Conservation (phyloP, 2,329 filamentous ascomycete genomes). For the Xylariaceae sp. region DNA sequence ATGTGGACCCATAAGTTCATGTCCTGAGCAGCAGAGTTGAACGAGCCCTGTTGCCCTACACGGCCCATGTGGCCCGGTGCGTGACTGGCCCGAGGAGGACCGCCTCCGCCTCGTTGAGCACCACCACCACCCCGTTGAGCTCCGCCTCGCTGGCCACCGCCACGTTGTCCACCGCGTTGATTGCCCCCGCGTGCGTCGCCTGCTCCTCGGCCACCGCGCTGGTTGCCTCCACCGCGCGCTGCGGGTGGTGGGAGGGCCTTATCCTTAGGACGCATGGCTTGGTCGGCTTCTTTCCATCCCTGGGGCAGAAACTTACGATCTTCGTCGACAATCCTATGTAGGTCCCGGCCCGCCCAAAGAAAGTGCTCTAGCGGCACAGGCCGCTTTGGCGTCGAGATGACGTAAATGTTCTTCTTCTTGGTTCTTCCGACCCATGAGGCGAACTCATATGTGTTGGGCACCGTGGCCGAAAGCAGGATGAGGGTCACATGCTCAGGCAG, state of each 20-base stretch:
- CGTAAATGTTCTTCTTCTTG: constrained; percentile 98
- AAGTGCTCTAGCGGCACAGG: constrained; percentile 95
- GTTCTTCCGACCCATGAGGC: constrained; percentile 97
- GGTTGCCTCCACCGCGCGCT: constrained; percentile 44
- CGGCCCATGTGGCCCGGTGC: constrained; percentile 81
- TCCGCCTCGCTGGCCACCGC: constrained; percentile 45
- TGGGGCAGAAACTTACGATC: constrained; percentile 85
- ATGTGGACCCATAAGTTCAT: constrained; percentile 96
- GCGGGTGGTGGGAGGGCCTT: constrained; percentile 47
- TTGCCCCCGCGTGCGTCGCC: constrained; percentile 43
- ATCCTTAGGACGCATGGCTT: constrained; percentile 73
- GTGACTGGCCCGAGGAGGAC: constrained; percentile 56
- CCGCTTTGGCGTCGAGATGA: constrained; percentile 93
- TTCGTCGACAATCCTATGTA: constrained; percentile 75
- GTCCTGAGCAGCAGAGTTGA: constrained; percentile 87
- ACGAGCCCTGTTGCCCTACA: constrained; percentile 75
- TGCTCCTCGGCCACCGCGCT: constrained; percentile 48
- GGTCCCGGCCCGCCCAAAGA: constrained; percentile 87
- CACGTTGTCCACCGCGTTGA: constrained; percentile 42
- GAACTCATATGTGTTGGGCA: constrained; percentile 96
- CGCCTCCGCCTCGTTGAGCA: constrained; percentile 51
- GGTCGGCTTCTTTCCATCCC: constrained; percentile 92
- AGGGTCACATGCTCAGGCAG: constrained; percentile 93
- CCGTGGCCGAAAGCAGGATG: constrained; percentile 90
- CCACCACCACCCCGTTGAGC: constrained; percentile 48